Evolutionary conservation across 1,284 basidiomycete genomes (phyloP).

Genomic region (Cutaneotrichosporon cavernicola): DNA sequence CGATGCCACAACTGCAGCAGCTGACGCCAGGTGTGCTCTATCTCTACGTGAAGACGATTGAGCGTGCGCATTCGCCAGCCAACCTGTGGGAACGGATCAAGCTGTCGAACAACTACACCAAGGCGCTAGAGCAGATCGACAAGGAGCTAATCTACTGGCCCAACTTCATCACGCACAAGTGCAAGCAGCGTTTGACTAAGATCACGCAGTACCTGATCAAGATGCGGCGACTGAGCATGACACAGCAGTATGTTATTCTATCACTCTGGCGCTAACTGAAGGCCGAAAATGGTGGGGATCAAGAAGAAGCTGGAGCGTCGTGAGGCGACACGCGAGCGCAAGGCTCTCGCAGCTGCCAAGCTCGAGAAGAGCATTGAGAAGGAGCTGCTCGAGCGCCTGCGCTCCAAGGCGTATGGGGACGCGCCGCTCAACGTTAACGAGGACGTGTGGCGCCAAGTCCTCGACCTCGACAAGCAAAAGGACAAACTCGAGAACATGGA

Average conservation of each 20-base stretch:
- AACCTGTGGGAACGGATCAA: constrained; percentile 97
- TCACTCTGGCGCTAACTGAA: constrained; percentile 45
- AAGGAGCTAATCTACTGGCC: constrained; percentile 95
- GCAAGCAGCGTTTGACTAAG: constrained; percentile 98
- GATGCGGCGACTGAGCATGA: constrained; percentile 85
- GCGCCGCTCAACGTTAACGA: constrained; percentile 98
- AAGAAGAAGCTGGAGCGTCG: constrained; percentile 98
- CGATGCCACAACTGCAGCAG: not conserved
- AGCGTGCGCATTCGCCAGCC: constrained; percentile 91
- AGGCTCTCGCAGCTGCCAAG: constrained; percentile 90
- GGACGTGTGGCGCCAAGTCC: constrained; percentile 86
- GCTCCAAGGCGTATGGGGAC: constrained; percentile 96
- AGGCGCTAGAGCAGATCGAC: constrained; percentile 96
- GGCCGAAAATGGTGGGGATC: constrained; percentile 88
- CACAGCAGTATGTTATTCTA: constrained; percentile 72
- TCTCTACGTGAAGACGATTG: constrained; percentile 97
- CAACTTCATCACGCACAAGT: constrained; percentile 95
- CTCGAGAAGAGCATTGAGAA: constrained; percentile 95
- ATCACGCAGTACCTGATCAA: constrained; percentile 99
- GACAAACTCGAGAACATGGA: constrained; percentile 58
- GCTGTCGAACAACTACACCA: constrained; percentile 89
- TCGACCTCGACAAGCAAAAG: constrained; percentile 68
- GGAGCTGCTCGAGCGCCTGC: constrained; percentile 90
- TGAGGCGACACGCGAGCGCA: constrained; percentile 87
- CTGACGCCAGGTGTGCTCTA: constrained; percentile 72